Evolutionary conservation across 495 filamentous ascomycete genomes (phyloP).

Genomic region (Oidiodendron maius): DNA sequence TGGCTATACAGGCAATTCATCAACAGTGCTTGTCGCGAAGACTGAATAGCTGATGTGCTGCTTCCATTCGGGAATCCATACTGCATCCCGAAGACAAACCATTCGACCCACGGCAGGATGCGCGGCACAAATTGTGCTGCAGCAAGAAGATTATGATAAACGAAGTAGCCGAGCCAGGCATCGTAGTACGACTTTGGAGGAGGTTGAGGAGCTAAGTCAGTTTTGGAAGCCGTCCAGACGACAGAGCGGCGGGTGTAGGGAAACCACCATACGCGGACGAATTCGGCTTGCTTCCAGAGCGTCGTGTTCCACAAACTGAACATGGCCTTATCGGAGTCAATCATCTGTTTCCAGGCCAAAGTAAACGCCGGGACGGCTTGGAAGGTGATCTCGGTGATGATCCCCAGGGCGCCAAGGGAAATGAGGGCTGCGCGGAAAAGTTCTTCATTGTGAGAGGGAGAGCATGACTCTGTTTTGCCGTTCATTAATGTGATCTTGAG

Average conservation of each 20-base stretch:
- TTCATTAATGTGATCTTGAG: slow-evolving; percentile 80
- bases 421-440: slow-evolving; percentile 87
- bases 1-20: slow-evolving; percentile 98
- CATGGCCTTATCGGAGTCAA: slow-evolving; percentile 61
- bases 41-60: slow-evolving; percentile 66
- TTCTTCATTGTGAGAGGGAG: slow-evolving; percentile 58
- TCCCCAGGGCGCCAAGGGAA: slow-evolving; percentile 82
- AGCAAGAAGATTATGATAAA: slow-evolving; percentile 85
- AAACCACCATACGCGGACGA: slow-evolving; percentile 94
- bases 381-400: slow-evolving; percentile 83
- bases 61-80: slow-evolving; percentile 76
- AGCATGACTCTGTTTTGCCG: slow-evolving; percentile 70
- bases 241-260: slow-evolving; percentile 83
- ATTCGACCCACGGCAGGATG: slow-evolving; percentile 79
- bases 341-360: slow-evolving; percentile 77
- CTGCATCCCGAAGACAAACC: slow-evolving; percentile 93
- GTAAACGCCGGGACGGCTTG: slow-evolving; percentile 71
- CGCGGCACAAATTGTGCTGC: slow-evolving; percentile 70
- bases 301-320: slow-evolving; percentile 64
- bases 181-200: slow-evolving; percentile 64
- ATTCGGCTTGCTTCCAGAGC: slow-evolving; percentile 82
- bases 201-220: slow-evolving; percentile 36
- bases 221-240: slow-evolving; percentile 79
- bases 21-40: slow-evolving; percentile 69
- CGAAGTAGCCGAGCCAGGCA: slow-evolving; percentile 70